Percentiles rank a stretch among this genome's conserved stretches.
Evolutionary conservation across 106 monocot genomes (phyloP).

Genomic region (Dioscorea zingiberensis): DNA sequence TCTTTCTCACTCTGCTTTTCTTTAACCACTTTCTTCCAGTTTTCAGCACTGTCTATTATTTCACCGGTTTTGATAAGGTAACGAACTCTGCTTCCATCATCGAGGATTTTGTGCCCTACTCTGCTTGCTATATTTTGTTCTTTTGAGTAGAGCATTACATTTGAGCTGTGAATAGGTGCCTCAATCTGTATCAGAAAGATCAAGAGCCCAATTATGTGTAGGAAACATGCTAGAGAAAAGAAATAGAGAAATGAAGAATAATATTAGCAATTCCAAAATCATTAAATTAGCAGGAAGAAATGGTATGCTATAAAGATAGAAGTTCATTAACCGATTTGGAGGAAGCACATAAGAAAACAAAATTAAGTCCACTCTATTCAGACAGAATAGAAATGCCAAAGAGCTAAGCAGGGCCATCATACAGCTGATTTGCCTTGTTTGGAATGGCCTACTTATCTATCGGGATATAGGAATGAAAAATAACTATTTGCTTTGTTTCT

Average conservation of each 20-base stretch:
- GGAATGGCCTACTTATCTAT: too few relatives aligned
- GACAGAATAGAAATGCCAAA: too few relatives aligned
- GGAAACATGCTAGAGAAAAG: background rate
- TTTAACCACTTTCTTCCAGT: constrained; percentile 61
- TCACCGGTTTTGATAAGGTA: constrained; percentile 93
- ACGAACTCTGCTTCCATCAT: constrained; percentile 80
- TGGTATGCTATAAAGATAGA: background rate
- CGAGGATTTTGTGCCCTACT: constrained; percentile 83
- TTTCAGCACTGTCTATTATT: constrained; percentile 74
- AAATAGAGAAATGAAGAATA: background rate
- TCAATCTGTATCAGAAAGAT: constrained; percentile 50
- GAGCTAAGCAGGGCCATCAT: too few relatives aligned
- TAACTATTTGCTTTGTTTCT: too few relatives aligned
- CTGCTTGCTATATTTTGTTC: constrained; percentile 82
- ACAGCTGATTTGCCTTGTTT: too few relatives aligned
- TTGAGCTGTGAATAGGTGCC: constrained; percentile 93
- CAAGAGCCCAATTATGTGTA: background rate
- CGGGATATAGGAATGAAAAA: too few relatives aligned
- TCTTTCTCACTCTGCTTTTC: constrained; percentile 30
- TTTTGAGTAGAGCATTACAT: constrained; percentile 93
- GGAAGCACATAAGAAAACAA: too few relatives aligned
- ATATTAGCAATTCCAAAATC: background rate
- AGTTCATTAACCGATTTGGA: too few relatives aligned
- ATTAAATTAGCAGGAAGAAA: background rate
- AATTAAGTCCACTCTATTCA: too few relatives aligned